Base-by-base conservation (phyloP, 2,329 filamentous ascomycete species). In the Pseudocercospora eumusae region DNA sequence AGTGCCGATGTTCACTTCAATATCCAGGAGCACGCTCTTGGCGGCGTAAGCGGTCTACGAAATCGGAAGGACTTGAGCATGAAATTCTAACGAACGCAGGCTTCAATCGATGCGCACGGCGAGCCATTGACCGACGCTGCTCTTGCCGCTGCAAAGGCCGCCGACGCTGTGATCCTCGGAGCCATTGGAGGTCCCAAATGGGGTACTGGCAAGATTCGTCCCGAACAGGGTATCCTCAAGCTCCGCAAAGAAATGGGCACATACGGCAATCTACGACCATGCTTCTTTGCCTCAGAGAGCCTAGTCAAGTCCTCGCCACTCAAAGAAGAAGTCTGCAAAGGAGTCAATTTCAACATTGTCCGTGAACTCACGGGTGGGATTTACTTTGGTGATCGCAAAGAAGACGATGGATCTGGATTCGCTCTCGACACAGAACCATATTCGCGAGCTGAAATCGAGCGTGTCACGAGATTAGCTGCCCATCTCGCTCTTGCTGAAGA, bases 151-250 rank as follows among this genome's bases (percentile, higher is more conserved):
- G 92, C 92, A 69, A 93, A 96, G 78, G 82, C 84, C 56, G 92
- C 93, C 66, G 90, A 96, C 77, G 93, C 93, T 42, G 89, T 98
- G 63, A 87, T 98, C 63, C 87, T 98, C 59, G 93, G 93, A 69
- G 92, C 93, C 70, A 96, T 98, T 73, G 93, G 93, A 70, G 93
- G 93, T n/a, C 93, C 95, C 36, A 86, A 97, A 91, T 98, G 93
- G 92, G 93, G 93, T 64, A 95, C 92, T 31, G 91, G 91, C 69
- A 80, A 87, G 61, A 89, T 97, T 66, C 91, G 93, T 49, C 93
- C 93, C 1, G 93, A 98, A 77, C 91, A 97, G 80, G 93, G 93
- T 64, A 87, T 98, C 71, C 88, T 98, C 65, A 86, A 83, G 69
- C 90, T 98, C 58, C 92, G 93, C 80, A 97, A 96, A 80, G 91